Percentiles rank a stretch among this genome's conserved stretches.
These are phyloP conservation scores for Monosporozyma servazzii DNA, from an alignment of 805 yeast genomes.

Conservation along the genomic window DNA sequence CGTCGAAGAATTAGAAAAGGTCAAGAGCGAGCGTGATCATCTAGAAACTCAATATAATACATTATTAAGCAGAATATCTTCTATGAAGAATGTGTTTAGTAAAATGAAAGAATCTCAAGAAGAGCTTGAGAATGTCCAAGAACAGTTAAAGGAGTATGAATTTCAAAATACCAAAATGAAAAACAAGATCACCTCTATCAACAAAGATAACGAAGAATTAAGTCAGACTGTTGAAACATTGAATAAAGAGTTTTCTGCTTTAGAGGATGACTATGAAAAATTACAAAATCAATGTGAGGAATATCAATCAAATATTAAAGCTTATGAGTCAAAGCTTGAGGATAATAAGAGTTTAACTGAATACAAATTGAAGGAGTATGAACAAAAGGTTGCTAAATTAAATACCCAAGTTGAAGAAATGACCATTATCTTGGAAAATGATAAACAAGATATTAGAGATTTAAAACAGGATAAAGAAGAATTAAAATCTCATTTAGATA, in stretches of 20 bases:
- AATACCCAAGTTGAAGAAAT: constrained; percentile 32
- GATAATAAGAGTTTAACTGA: constrained; percentile 31
- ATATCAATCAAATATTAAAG: constrained; percentile 34
- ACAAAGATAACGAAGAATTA: constrained; percentile 29
- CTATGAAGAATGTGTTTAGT: constrained; percentile 63
- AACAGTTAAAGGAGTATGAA: constrained; percentile 41
- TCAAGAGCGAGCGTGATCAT: constrained; percentile 45
- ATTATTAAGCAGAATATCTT: constrained; percentile 51
- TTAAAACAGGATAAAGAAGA: constrained; percentile 34
- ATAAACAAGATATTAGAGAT: constrained; percentile 23
- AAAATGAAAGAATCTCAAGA: constrained; percentile 65
- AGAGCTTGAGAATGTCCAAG: constrained; percentile 49
- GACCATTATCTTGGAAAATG: constrained; percentile 30
- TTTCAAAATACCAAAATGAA: constrained; percentile 32
- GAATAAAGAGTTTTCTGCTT: constrained; percentile 35
- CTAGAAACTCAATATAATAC: constrained; percentile 53
- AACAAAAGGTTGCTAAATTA: constrained; percentile 15
- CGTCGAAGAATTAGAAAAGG: constrained; percentile 26
- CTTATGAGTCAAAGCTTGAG: constrained; percentile 33
- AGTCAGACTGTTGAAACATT: constrained; percentile 29
- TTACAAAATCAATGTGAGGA: constrained; percentile 48
- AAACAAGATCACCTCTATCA: constrained; percentile 27
- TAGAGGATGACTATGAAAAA: constrained; percentile 43
- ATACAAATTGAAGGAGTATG: constrained; percentile 22
- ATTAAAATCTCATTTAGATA: constrained; percentile 22